These are phyloP conservation scores for Gossypium anomalum DNA, from an alignment of 345 rosid genomes.

Conservation along the genomic window DNA sequence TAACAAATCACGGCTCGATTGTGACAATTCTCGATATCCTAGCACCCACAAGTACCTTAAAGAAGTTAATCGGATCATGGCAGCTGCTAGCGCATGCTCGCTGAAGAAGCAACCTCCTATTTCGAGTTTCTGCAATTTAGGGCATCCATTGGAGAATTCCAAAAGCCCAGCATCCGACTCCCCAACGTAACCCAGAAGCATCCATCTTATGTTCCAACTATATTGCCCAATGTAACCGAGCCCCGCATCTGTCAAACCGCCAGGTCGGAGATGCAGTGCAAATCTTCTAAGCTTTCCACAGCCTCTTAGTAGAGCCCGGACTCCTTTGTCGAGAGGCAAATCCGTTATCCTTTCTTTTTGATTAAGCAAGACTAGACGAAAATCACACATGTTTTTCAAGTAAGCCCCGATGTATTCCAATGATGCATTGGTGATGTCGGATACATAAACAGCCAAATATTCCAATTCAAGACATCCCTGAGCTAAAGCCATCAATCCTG, in stretches of 20 bases:
- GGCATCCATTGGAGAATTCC: neutral
- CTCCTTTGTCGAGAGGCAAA: constrained; percentile 1
- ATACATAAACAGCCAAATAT: neutral
- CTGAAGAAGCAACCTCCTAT: neutral
- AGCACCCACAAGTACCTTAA: neutral
- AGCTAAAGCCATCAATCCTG: neutral
- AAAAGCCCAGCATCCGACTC: neutral
- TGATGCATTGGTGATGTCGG: neutral
- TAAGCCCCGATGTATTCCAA: neutral
- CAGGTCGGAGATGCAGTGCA: neutral
- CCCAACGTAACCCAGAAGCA: constrained; percentile 1
- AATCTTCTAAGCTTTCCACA: constrained; percentile 2
- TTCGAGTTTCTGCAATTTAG: neutral
- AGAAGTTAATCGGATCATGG: neutral
- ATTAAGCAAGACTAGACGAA: neutral
- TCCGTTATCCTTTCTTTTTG: neutral
- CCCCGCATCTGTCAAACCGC: neutral
- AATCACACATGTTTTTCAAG: neutral
- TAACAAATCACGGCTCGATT: neutral
- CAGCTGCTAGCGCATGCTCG: neutral
- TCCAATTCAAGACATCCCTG: neutral
- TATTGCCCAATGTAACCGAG: neutral
- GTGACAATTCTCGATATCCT: neutral
- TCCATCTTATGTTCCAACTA: neutral
- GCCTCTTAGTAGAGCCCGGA: neutral